Evolutionary conservation across 352 stramenopile species (phyloP).

Genomic region (Pythium rishiriense): DNA sequence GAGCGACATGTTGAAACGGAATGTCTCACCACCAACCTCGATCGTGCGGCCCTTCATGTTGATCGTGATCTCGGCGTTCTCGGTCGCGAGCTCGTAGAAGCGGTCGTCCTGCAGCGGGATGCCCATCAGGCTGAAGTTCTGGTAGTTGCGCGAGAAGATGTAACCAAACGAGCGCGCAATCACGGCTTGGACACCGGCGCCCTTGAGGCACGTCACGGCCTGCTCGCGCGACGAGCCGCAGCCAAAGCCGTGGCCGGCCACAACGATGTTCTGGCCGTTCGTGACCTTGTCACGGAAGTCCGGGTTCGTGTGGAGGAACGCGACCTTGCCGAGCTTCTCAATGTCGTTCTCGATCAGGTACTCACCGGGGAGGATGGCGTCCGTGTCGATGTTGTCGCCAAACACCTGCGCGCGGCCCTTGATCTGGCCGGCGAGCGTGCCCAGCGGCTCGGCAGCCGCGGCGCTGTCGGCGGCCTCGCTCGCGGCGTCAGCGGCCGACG

Average conservation of each 20-base stretch:
- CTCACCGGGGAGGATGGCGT: constrained; percentile 83
- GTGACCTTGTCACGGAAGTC: constrained; percentile 85
- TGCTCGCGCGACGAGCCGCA: constrained; percentile 85
- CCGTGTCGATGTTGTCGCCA: constrained; percentile 89
- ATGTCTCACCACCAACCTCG: constrained; percentile 67
- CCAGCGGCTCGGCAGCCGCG: constrained; percentile 30
- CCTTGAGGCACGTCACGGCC: constrained; percentile 81
- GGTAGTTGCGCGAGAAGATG: constrained; percentile 88
- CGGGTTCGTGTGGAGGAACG: constrained; percentile 84
- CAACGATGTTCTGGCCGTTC: constrained; percentile 68
- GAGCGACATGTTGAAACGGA: constrained; percentile 87
- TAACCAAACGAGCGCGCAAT: constrained; percentile 86
- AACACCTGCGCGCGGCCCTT: constrained; percentile 78
- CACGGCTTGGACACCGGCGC: constrained; percentile 73
- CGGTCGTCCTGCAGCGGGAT: constrained; percentile 78
- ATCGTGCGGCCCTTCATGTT: constrained; percentile 85
- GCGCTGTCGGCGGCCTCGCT: constrained; percentile 29
- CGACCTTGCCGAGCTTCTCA: constrained; percentile 79
- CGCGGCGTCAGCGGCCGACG: constrained; percentile 19
- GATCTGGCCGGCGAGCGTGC: constrained; percentile 43
- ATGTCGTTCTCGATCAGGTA: constrained; percentile 87
- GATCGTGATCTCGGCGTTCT: constrained; percentile 73
- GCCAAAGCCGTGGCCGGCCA: constrained; percentile 80
- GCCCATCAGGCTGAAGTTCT: constrained; percentile 84
- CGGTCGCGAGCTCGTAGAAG: constrained; percentile 82